Base-by-base conservation (phyloP, 306 rosid genomes). In the Quillaja saponaria region DNA sequence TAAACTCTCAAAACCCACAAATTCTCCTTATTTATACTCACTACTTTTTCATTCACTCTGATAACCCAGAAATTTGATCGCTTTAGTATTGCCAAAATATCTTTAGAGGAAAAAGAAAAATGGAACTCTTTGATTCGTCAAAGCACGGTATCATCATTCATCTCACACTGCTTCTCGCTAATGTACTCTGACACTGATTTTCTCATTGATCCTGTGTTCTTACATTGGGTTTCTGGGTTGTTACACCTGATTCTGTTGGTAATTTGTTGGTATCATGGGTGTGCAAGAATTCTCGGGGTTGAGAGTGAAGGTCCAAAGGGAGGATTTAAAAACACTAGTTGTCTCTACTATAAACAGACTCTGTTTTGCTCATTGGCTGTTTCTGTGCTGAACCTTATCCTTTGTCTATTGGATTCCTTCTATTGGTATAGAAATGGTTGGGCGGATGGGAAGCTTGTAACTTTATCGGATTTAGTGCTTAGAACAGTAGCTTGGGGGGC, bases 401-500 rank as follows among this genome's bases (percentile, higher is more conserved):
- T 78, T 12, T 68, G 49, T 49, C 47, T 75, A 1, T 28, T 67
- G 5, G 45, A 51, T 46, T 75, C 34, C 55, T 78, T 71, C 25
- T 71, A 49, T 8, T 71, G 74, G 72, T 75, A 53, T 56, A 38
- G 12, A 6, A 82, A 45, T 68, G 72, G 66, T 9, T 78, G 74
- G 76, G 58, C 74, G 1, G 74, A 75, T 16, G 84, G 75, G 60
- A 38, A 69, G 34, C 50, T 75, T 15, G 64, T 68, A 35, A 64
- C 81, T 44, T 77, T 82, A 59, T 34, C 68, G 19, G 79, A 71
- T 75, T 82, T 71, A 16, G 74, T 63, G n/a, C n/a, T 78, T 7
- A 75, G 66, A 78, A 55, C 77, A 3, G 46, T 64, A 42, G 67
- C 75, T 21, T 82, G 87, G 77, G 76, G 77, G 17, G 63, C 52